Evolutionary conservation across 2,329 filamentous ascomycete genomes (phyloP).

Genomic region (Curvularia spicifera): DNA sequence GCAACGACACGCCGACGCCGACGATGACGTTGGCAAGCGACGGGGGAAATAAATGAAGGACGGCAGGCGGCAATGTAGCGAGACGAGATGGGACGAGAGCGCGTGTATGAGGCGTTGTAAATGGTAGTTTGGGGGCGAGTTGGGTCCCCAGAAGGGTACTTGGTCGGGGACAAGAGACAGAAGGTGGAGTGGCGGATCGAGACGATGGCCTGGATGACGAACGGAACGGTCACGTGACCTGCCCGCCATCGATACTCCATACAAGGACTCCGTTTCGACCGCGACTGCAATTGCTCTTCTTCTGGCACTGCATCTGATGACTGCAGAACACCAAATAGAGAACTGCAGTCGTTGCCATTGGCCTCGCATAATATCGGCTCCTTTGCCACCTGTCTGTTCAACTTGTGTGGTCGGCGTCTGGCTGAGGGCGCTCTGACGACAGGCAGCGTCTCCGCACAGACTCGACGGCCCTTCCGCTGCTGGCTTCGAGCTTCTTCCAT

Average conservation of each 20-base stretch:
- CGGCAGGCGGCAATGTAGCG: not conserved
- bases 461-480: constrained; percentile 12
- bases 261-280: no score
- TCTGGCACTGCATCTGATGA: not conserved
- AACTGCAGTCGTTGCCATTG: not conserved
- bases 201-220: constrained; percentile 9
- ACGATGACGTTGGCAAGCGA: constrained; percentile 4
- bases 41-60: constrained; percentile 7
- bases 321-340: not conserved
- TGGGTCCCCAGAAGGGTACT: constrained; percentile 23
- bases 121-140: not conserved
- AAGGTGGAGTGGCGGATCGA: constrained; percentile 16
- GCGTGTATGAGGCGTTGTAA: constrained; percentile 2
- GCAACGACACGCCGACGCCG: constrained; percentile 1
- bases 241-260: not conserved
- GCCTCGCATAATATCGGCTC: not conserved
- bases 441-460: constrained; percentile 20
- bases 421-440: constrained; percentile 9
- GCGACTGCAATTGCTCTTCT: not conserved
- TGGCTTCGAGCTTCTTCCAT: constrained; percentile 28
- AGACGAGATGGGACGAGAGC: not conserved
- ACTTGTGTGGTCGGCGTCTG: no score
- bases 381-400: no score
- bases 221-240: constrained; percentile 6
- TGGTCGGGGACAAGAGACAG: constrained; percentile 16